A percentile compares a stretch with the other conserved stretches of the same genome.
phyloP scores from a whole-genome alignment of 345 rosid species.

The Rubroshorea leprosula region DNA sequence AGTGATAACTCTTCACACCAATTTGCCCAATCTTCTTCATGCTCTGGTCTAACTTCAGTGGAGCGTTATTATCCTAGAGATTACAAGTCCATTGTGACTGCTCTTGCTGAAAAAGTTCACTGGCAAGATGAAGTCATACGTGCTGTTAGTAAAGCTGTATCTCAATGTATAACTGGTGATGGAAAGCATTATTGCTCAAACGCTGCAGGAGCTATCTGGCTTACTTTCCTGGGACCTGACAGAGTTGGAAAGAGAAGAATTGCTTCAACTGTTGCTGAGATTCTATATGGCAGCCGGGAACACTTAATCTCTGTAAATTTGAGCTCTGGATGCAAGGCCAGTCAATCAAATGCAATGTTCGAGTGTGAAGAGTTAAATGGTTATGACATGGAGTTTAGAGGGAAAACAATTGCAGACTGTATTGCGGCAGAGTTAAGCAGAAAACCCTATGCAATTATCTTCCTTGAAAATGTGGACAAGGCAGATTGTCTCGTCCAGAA shows the following conservation, averaged over 20 bases:
- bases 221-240: conserved; percentile 72
- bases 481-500: conserved; percentile 42
- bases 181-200: conserved; percentile 22
- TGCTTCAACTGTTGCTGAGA: conserved; percentile 54
- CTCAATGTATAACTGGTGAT: conserved; percentile 36
- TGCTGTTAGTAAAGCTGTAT: conserved; percentile 41
- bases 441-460: conserved; percentile 47
- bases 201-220: conserved; percentile 42
- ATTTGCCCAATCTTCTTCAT: conserved; percentile 21
- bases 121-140: conserved; percentile 61
- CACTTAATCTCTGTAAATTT: conserved; percentile 44
- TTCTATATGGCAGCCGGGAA: conserved; percentile 39
- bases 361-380: conserved; percentile 22
- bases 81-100: conserved; percentile 40
- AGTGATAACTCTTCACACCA: conserved; percentile 25
- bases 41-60: conserved; percentile 18
- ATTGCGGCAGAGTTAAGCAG: conserved; percentile 44
- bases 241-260: conserved; percentile 55
- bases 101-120: conserved; percentile 44
- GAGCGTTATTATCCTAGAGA: conserved; percentile 29
- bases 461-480: conserved; percentile 62
- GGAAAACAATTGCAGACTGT: conserved; percentile 44
- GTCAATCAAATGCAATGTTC: conserved; percentile 21
- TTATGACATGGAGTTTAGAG: conserved; percentile 32
- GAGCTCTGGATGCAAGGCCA: conserved; percentile 26